Evolutionary conservation across 306 rosid genomes (phyloP).

Genomic region (Casuarina glauca): DNA sequence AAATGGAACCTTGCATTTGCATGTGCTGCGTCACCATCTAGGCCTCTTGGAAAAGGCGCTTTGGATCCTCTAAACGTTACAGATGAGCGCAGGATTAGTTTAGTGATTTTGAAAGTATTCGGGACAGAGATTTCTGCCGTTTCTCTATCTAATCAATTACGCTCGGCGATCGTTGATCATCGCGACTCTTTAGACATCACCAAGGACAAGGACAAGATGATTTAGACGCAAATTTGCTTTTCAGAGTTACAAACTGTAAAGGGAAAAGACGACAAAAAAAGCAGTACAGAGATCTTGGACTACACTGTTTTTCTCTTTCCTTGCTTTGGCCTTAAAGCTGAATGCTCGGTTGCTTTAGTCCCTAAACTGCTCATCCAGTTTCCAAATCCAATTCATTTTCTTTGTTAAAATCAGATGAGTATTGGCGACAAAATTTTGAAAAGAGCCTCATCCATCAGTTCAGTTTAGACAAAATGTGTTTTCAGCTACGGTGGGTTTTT

Average conservation of each 20-base stretch:
- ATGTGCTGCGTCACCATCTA: slow-evolving; percentile 12
- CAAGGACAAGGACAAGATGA: slow-evolving; percentile 33
- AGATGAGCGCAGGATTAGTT: slow-evolving; percentile 1
- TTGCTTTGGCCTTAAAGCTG: slow-evolving; percentile 1
- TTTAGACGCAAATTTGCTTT: slow-evolving; percentile 42
- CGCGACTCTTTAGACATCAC: slow-evolving; percentile 20
- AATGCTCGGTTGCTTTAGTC: neutral
- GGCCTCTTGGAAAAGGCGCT: neutral
- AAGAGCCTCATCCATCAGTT: neutral
- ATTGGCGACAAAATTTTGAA: neutral
- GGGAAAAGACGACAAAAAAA: slow-evolving; percentile 28
- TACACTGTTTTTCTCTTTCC: slow-evolving; percentile 18
- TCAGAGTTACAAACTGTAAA: slow-evolving; percentile 33
- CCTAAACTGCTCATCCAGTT: neutral
- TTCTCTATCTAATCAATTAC: slow-evolving; percentile 20
- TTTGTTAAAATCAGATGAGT: neutral
- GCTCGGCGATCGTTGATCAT: slow-evolving; percentile 17
- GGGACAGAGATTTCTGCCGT: slow-evolving; percentile 19
- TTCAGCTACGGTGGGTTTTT: slow-evolving; percentile 28
- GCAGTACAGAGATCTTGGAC: slow-evolving; percentile 25
- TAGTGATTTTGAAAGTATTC: slow-evolving; percentile 12
- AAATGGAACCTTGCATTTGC: neutral
- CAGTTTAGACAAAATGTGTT: slow-evolving; percentile 26
- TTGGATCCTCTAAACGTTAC: neutral
- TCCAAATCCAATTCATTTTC: neutral